Percentiles rank a stretch among this genome's conserved stretches.
These are phyloP conservation scores for Penicillium fimorum DNA, from an alignment of 495 filamentous ascomycete genomes.

Conservation along the genomic window DNA sequence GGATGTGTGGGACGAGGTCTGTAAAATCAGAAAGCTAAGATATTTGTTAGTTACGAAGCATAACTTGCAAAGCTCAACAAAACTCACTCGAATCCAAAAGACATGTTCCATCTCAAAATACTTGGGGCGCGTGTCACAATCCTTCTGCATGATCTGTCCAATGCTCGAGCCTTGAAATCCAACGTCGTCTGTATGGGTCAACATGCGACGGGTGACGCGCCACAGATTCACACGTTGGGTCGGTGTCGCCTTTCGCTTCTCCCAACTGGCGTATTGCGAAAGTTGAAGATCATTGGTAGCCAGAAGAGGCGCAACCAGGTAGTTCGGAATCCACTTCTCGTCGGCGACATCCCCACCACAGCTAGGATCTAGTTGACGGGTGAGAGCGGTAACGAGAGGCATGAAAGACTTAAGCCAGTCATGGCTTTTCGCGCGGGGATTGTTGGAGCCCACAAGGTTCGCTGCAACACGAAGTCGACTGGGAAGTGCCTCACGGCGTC, in stretches of 20 bases:
- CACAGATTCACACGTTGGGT: constrained; percentile 52
- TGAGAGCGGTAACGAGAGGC: constrained; percentile 51
- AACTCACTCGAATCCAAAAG: constrained; percentile 73
- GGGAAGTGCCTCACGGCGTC: constrained; percentile 57
- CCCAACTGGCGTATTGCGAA: constrained; percentile 71
- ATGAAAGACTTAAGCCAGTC: constrained; percentile 50
- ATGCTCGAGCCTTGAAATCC: constrained; percentile 38
- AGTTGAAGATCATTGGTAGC: constrained; percentile 74
- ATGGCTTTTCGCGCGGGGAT: constrained; percentile 43
- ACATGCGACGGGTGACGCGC: constrained; percentile 52
- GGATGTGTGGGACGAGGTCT: constrained; percentile 66
- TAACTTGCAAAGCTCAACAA: neutral
- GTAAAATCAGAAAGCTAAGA: constrained; percentile 69
- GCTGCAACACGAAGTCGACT: constrained; percentile 49
- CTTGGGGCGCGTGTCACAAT: constrained; percentile 49
- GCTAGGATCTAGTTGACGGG: constrained; percentile 44
- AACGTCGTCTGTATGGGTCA: constrained; percentile 46
- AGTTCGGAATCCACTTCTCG: constrained; percentile 76
- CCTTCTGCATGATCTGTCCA: constrained; percentile 45
- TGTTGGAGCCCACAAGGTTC: constrained; percentile 48
- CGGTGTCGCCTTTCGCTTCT: constrained; percentile 48
- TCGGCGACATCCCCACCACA: constrained; percentile 42
- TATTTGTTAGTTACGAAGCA: constrained; percentile 22
- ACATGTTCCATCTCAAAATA: constrained; percentile 59
- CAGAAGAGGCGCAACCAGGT: constrained; percentile 69